These are phyloP conservation scores for Populus ilicifolia DNA, from an alignment of 345 rosid genomes.

Conservation along the genomic window DNA sequence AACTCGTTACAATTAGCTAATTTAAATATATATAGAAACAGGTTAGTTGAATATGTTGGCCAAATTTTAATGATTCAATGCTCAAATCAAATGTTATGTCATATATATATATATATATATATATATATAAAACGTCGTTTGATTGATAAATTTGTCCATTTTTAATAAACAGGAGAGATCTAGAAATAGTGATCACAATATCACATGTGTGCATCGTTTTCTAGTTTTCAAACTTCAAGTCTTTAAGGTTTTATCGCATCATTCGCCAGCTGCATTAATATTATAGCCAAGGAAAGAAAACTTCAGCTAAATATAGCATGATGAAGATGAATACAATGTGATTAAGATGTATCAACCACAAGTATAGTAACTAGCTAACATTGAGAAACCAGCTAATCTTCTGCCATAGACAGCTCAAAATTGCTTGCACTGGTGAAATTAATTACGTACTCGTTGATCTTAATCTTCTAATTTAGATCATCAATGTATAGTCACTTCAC, in stretches of 20 bases:
- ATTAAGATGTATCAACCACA: background rate
- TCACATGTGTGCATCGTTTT: background rate
- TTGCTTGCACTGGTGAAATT: slow-evolving; percentile 2
- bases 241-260: background rate
- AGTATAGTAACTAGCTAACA: background rate
- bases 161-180: too few species aligned
- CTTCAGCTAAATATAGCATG: background rate
- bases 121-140: too few species aligned
- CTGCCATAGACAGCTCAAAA: background rate
- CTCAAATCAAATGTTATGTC: too few species aligned
- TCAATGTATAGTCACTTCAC: background rate
- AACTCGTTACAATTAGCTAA: too few species aligned
- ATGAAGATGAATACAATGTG: background rate
- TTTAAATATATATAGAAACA: too few species aligned
- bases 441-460: background rate
- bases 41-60: too few species aligned
- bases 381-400: background rate
- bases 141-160: too few species aligned
- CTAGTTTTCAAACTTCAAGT: background rate
- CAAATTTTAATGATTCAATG: too few species aligned
- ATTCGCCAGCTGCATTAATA: background rate
- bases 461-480: background rate
- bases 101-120: too few species aligned
- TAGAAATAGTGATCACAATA: too few species aligned
- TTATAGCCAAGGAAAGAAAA: background rate